Percentiles rank a stretch among this genome's conserved stretches.
These are phyloP conservation scores for Typha latifolia DNA, from an alignment of 176 grass and related monocot genomes.

Conservation along the genomic window DNA sequence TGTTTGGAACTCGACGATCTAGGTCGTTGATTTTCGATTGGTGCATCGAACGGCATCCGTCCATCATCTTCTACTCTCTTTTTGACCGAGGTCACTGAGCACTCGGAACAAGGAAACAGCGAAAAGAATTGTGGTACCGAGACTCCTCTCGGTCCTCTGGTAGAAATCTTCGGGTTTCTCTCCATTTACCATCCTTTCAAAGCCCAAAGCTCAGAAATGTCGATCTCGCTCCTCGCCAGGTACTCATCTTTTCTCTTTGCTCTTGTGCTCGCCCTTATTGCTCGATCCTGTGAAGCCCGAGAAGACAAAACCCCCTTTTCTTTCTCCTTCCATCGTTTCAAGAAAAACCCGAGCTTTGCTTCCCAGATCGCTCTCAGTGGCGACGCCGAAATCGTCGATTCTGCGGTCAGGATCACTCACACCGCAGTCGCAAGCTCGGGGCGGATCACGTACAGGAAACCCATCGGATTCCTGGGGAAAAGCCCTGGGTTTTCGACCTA, in stretches of 20 bases:
- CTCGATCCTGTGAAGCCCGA: neutral
- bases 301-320: neutral
- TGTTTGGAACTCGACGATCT: no score
- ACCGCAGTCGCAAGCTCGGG: neutral
- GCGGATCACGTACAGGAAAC: constrained; percentile 4
- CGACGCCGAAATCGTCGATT: constrained; percentile 4
- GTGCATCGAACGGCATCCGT: no score
- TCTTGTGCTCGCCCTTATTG: neutral
- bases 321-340: constrained; percentile 9
- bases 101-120: no score
- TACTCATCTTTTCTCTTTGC: neutral
- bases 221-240: neutral
- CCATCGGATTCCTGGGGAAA: constrained; percentile 10
- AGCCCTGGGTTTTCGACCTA: constrained; percentile 11
- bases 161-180: neutral
- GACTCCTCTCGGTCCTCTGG: neutral
- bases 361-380: constrained; percentile 1
- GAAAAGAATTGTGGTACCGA: neutral
- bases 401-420: constrained; percentile 1
- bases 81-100: no score
- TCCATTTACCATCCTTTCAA: neutral
- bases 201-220: neutral
- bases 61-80: no score
- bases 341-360: constrained; percentile 3
- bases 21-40: no score